These are phyloP conservation scores for Hanseniaspora uvarum DNA, from an alignment of 1,139 yeast species.

Conservation along the genomic window DNA sequence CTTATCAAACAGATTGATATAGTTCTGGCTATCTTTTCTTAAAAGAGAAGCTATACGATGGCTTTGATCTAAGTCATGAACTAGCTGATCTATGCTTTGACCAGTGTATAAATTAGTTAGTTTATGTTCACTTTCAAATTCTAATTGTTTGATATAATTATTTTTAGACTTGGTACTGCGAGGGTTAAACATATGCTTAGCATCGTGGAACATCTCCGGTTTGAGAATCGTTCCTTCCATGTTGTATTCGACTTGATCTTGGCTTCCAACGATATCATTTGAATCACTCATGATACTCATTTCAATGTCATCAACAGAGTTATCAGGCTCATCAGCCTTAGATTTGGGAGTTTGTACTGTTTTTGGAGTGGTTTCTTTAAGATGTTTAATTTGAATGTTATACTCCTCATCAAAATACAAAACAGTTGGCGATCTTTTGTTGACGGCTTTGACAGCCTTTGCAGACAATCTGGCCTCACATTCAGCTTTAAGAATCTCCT, in stretches of 20 bases:
- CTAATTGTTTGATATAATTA: constrained; percentile 10
- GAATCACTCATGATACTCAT: background rate
- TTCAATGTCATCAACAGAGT: background rate
- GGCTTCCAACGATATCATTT: background rate
- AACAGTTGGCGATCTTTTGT: background rate
- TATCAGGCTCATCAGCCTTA: background rate
- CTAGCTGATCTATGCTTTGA: background rate
- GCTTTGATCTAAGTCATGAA: constrained; percentile 1
- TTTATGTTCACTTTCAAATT: background rate
- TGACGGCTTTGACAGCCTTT: background rate
- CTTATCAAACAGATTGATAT: constrained; percentile 7
- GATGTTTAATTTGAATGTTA: constrained; percentile 1
- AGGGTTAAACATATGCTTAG: constrained; percentile 10
- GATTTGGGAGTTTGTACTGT: background rate
- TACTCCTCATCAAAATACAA: constrained; percentile 5
- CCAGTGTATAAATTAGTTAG: background rate
- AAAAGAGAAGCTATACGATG: background rate
- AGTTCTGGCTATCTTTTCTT: constrained; percentile 4
- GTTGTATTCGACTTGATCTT: background rate
- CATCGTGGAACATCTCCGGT: background rate
- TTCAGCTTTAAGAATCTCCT: background rate
- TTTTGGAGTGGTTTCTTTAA: background rate
- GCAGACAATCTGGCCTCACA: background rate
- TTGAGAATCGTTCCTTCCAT: background rate
- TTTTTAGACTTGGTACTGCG: constrained; percentile 12